These are phyloP conservation scores for Pluteus cervinus DNA, from an alignment of 768 basidiomycete genomes.

Conservation along the genomic window DNA sequence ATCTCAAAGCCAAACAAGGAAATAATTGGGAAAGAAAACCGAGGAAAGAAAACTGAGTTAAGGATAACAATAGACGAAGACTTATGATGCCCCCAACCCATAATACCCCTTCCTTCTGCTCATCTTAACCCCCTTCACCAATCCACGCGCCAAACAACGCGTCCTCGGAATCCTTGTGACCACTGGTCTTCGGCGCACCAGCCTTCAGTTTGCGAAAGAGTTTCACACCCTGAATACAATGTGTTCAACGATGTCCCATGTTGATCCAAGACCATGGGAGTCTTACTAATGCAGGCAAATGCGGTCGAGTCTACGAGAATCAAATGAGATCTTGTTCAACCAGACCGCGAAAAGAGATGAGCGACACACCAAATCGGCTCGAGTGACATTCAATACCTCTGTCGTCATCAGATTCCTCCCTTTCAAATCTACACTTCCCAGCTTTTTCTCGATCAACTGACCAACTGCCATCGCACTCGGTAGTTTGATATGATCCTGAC, in stretches of 20 bases:
- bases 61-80: too few relatives aligned
- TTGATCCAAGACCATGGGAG: slow-evolving; percentile 79
- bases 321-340: not conserved
- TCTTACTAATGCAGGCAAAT: slow-evolving; percentile 69
- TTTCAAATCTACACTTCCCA: slow-evolving; percentile 38
- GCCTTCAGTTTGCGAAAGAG: slow-evolving; percentile 23
- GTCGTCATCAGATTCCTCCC: slow-evolving; percentile 54
- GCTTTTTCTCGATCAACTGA: slow-evolving; percentile 45
- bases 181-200: too few relatives aligned
- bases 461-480: slow-evolving; percentile 23
- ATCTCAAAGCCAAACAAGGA: too few relatives aligned
- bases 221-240: slow-evolving; percentile 64
- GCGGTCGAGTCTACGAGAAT: slow-evolving; percentile 54
- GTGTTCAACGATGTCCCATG: slow-evolving; percentile 92
- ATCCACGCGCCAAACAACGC: slow-evolving; percentile 79
- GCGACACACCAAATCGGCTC: slow-evolving; percentile 65
- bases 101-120: slow-evolving; percentile 67
- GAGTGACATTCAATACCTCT: slow-evolving; percentile 39
- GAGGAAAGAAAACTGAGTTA: too few relatives aligned
- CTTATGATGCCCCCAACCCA: slow-evolving; percentile 83
- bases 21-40: too few relatives aligned
- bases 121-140: slow-evolving; percentile 59
- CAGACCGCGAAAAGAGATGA: too few relatives aligned
- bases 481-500: too few relatives aligned
- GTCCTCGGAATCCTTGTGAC: slow-evolving; percentile 57